Conservation (phyloP, 208 protist species). For the Crithidia bombi region DNA sequence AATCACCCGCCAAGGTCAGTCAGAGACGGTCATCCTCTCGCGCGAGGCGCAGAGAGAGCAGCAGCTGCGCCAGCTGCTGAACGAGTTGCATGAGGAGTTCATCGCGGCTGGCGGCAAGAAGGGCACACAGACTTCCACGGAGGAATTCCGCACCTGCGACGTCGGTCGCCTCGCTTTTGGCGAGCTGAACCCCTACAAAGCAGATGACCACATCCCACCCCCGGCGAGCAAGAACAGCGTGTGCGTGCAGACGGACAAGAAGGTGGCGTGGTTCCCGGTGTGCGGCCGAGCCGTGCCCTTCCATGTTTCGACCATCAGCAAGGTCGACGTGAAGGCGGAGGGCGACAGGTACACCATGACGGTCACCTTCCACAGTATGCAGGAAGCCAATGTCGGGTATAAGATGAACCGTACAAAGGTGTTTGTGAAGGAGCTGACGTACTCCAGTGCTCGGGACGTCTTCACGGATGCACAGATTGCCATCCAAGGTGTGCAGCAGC, state of each 20-base stretch:
- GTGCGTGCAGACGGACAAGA: conserved; percentile 84
- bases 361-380: conserved; percentile 89
- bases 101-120: conserved; percentile 81
- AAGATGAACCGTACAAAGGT: conserved; percentile 82
- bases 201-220: conserved; percentile 37
- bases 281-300: conserved; percentile 93
- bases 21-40: conserved; percentile 71
- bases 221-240: conserved; percentile 56
- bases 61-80: conserved; percentile 64
- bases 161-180: conserved; percentile 75
- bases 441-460: conserved; percentile 57
- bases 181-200: conserved; percentile 56
- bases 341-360: conserved; percentile 74
- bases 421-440: conserved; percentile 92
- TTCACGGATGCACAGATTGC: conserved; percentile 64
- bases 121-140: conserved; percentile 42
- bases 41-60: conserved; percentile 75
- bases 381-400: conserved; percentile 84
- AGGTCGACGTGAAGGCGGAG: conserved; percentile 88
- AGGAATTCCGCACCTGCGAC: conserved; percentile 70
- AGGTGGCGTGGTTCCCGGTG: conserved; percentile 95
- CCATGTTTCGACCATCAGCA: conserved; percentile 96
- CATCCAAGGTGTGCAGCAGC: conserved; percentile 71
- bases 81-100: conserved; percentile 73
- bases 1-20: conserved; percentile 81